Evolutionary conservation across 2,329 filamentous ascomycete species (phyloP).

Genomic region (Pseudocercospora macadamiae): DNA sequence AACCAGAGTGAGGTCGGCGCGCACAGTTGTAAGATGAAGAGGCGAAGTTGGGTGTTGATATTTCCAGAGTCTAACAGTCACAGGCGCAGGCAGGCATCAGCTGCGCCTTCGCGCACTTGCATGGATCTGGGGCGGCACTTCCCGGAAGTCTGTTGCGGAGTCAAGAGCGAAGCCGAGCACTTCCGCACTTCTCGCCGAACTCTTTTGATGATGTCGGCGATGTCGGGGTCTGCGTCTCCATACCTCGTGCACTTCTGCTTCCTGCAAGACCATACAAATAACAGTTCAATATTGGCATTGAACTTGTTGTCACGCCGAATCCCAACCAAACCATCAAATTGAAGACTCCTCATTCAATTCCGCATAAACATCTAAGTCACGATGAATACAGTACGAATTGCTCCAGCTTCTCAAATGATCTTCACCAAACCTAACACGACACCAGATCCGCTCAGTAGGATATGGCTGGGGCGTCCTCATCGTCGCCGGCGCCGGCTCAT

Average conservation of each 20-base stretch:
- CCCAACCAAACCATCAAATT: too few relatives aligned
- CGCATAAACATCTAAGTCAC: slow-evolving; percentile 12
- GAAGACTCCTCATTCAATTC: too few relatives aligned
- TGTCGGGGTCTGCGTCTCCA: background rate
- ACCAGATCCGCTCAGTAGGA: slow-evolving; percentile 50
- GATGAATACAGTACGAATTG: slow-evolving; percentile 29
- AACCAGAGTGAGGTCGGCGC: background rate
- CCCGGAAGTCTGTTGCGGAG: slow-evolving; percentile 10
- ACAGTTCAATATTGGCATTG: too few relatives aligned
- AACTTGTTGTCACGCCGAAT: too few relatives aligned
- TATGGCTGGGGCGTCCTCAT: slow-evolving; percentile 90
- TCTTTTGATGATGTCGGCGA: background rate
- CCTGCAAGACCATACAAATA: background rate
- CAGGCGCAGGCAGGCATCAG: too few relatives aligned
- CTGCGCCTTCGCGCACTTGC: background rate
- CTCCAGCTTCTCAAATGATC: background rate
- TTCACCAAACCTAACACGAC: background rate
- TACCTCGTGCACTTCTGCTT: background rate
- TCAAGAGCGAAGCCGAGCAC: background rate
- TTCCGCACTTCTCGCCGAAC: slow-evolving; percentile 9
- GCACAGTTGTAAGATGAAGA: background rate
- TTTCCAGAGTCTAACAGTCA: too few relatives aligned
- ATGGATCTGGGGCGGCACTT: background rate
- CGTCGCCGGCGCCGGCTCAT: slow-evolving; percentile 83
- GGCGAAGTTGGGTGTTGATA: background rate